Percentiles rank a stretch among this genome's conserved stretches.
phyloP scores from a whole-genome alignment of 495 filamentous ascomycete species.

The Trichoderma virens region DNA sequence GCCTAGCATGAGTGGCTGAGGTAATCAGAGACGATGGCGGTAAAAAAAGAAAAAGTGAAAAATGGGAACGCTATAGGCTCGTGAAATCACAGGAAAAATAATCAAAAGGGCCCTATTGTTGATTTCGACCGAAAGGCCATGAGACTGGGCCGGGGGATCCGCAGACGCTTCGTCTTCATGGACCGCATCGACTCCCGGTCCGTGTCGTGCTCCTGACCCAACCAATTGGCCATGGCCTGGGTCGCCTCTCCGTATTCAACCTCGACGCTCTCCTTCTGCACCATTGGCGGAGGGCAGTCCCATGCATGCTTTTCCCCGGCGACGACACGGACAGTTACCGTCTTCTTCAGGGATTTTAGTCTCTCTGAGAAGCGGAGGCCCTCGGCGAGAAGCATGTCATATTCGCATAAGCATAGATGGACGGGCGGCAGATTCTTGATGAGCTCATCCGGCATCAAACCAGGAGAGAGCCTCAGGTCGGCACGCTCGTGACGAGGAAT shows the following conservation, averaged over 20 bases:
- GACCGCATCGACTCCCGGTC: constrained; percentile 8
- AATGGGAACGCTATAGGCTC: background rate
- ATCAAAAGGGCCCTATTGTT: background rate
- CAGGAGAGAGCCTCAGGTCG: constrained; percentile 32
- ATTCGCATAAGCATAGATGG: constrained; percentile 66
- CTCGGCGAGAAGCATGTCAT: constrained; percentile 82
- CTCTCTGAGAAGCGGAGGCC: constrained; percentile 60
- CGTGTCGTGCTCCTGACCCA: constrained; percentile 7
- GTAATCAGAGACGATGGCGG: background rate
- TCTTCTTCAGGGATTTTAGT: constrained; percentile 49
- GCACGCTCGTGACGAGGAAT: constrained; percentile 21
- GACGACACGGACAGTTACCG: constrained; percentile 52
- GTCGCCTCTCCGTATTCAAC: constrained; percentile 17
- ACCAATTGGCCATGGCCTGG: constrained; percentile 15
- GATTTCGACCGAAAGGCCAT: background rate
- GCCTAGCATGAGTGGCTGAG: background rate
- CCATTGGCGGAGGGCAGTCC: constrained; percentile 59
- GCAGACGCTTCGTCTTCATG: constrained; percentile 9
- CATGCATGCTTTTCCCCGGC: constrained; percentile 61
- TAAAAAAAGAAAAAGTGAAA: background rate
- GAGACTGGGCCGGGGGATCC: background rate
- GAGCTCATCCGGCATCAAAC: constrained; percentile 29
- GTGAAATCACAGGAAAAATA: too few relatives aligned
- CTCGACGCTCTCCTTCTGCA: constrained; percentile 16
- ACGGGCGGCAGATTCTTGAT: constrained; percentile 37